These are phyloP conservation scores for Excoecaria agallocha DNA, from an alignment of 345 rosid species.

Conservation along the genomic window DNA sequence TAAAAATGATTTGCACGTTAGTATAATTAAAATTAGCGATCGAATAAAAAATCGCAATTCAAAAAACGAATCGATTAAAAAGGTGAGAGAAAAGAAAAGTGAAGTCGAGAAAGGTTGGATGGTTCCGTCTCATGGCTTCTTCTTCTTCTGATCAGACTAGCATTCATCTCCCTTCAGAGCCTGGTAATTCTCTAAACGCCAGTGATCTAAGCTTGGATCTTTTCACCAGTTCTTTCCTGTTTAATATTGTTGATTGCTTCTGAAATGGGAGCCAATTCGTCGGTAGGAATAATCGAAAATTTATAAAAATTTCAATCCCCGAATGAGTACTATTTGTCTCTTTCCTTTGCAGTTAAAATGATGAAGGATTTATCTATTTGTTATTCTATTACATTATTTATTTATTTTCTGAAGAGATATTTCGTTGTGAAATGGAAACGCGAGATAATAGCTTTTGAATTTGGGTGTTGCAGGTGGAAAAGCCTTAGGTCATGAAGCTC, in stretches of 20 bases:
- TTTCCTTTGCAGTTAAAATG: neutral
- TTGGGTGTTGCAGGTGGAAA: constrained; percentile 35
- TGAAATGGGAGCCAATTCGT: neutral
- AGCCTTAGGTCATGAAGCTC: constrained; percentile 43
- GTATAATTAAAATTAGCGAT: no score
- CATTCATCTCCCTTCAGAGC: constrained; percentile 49
- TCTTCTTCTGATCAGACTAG: constrained; percentile 50
- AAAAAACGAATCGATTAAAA: neutral
- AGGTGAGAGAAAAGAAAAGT: neutral
- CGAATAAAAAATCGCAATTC: no score
- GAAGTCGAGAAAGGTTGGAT: constrained; percentile 19
- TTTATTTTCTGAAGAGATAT: no score
- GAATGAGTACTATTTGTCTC: neutral
- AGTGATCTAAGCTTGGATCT: neutral
- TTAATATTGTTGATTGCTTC: constrained; percentile 1
- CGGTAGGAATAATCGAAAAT: neutral
- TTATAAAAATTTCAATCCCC: neutral
- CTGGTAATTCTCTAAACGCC: constrained; percentile 27
- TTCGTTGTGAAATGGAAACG: neutral
- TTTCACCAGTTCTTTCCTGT: neutral
- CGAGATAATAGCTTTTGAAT: neutral
- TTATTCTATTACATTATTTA: neutral
- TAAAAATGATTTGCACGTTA: no score
- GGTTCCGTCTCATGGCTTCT: constrained; percentile 55
- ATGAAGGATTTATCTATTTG: neutral